Evolutionary conservation across 2,329 filamentous ascomycete species (phyloP).

Genomic region (Emmonsiellopsis sp.): DNA sequence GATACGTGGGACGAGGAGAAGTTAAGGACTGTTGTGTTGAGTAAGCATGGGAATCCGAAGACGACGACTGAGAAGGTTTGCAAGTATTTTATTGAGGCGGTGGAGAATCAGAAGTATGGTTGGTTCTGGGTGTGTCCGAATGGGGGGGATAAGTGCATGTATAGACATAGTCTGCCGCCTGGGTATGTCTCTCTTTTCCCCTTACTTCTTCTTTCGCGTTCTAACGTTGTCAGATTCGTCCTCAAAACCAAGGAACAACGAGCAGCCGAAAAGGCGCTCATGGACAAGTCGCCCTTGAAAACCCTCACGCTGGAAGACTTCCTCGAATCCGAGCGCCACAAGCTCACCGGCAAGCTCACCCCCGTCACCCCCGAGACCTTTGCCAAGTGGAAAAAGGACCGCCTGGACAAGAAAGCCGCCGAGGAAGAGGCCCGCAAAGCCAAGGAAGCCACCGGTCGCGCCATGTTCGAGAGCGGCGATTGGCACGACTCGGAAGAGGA

Average conservation of each 20-base stretch:
- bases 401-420: constrained; percentile 88
- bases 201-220: background rate
- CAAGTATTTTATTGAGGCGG: constrained; percentile 95
- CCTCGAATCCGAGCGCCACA: constrained; percentile 90
- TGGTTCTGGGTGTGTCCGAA: constrained; percentile 99
- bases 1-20: constrained; percentile 98
- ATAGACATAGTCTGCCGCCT: constrained; percentile 87
- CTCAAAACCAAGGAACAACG: constrained; percentile 97
- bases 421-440: constrained; percentile 83
- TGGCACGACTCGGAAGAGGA: constrained; percentile 64
- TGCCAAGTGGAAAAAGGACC: constrained; percentile 93
- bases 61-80: constrained; percentile 97
- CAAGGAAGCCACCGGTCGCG: constrained; percentile 91
- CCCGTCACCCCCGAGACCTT: constrained; percentile 90
- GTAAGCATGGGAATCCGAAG: constrained; percentile 94
- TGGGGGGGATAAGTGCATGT: constrained; percentile 96
- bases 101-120: constrained; percentile 97
- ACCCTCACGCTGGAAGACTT: constrained; percentile 96
- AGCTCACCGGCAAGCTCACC: constrained; percentile 81
- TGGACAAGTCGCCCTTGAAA: constrained; percentile 92
- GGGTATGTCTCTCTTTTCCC: constrained; percentile 55
- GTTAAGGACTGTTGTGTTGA: constrained; percentile 77
- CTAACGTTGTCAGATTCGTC: constrained; percentile 58
- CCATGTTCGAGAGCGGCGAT: constrained; percentile 92
- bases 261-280: constrained; percentile 85